Base-by-base conservation (phyloP, 75 land plant genomes). In the Picea glauca region DNA sequence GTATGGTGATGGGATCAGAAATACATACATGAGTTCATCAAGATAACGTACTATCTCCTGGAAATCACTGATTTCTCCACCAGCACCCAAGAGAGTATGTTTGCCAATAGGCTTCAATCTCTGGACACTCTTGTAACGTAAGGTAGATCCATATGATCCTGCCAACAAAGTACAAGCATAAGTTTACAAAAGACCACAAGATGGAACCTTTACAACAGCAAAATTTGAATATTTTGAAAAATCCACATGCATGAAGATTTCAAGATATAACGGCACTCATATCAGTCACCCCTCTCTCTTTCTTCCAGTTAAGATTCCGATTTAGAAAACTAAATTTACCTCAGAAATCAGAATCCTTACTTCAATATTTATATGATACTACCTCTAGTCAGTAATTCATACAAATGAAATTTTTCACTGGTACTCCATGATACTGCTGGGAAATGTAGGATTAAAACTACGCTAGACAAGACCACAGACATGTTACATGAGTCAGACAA, bases 41-140 rank as follows among this genome's bases (percentile, higher is more conserved):
- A 96, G 89, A 81, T 87, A 81, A 12, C 84, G 86, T 72, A 80
- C 58, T 59, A 96, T 85, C 83, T 92, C 87, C 80, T 96, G 99
- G 74, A 96, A 96, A 58, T 96, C 99, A 80, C 99, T 96, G 21
- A 96, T 89, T 82, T 96, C 98, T 58, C 99, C 99, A 83, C 98
- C 91, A 11, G 95, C 99, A 57, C 99, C 98, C 38, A 96, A 83
- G 38, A 96, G 83, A 60, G 93, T 82, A 84, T 89, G 87, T 76
- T 94, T 91, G 13, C 99, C 99, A 74, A 94, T 70, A 56, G 93
- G 56, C 75, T 92, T 96, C 68, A 96, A 63, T 40, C 98, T 80
- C 83, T 94, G 90, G 83, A 96, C 88, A 83, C 90, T 91, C 85
- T 96, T 96, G 86, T 94, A 96, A 26, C 99, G 85, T 60, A 93